Conservation (phyloP, 2,329 filamentous ascomycete genomes). For the Hortaea werneckii region DNA sequence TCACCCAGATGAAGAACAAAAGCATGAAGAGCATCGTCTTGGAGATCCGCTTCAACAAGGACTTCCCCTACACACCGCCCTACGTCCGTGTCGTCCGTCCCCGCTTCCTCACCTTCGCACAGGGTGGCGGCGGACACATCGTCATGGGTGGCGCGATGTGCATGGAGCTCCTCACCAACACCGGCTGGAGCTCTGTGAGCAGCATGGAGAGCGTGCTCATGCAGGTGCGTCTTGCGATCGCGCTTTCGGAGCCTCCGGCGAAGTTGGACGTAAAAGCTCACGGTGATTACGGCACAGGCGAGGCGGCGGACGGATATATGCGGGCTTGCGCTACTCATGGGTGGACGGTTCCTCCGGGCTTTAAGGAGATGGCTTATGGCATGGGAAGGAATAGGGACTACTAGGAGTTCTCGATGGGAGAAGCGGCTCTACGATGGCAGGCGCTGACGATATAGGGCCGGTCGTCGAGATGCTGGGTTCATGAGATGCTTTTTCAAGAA, state of each 20-base stretch:
- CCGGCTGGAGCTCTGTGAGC: slow-evolving; percentile 66
- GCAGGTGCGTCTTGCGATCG: slow-evolving; percentile 70
- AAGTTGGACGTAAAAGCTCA: slow-evolving; percentile 41
- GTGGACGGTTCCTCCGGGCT: slow-evolving; percentile 60
- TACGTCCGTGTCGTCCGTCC: slow-evolving; percentile 78
- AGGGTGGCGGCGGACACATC: slow-evolving; percentile 76
- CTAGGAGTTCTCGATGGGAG: no score
- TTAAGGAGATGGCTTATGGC: slow-evolving; percentile 37
- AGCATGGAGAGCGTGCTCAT: slow-evolving; percentile 71
- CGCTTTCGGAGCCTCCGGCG: slow-evolving; percentile 57
- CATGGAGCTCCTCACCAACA: slow-evolving; percentile 66
- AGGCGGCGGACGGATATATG: slow-evolving; percentile 64
- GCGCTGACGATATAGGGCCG: no score
- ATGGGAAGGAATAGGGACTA: not conserved
- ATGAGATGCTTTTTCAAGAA: no score
- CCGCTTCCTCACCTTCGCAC: slow-evolving; percentile 59
- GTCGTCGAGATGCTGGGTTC: no score
- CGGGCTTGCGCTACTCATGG: slow-evolving; percentile 60
- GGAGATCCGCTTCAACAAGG: slow-evolving; percentile 68
- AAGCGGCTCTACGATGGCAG: no score
- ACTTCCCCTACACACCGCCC: slow-evolving; percentile 69
- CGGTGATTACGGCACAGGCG: slow-evolving; percentile 49
- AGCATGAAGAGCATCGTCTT: slow-evolving; percentile 60
- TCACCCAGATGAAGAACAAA: slow-evolving; percentile 59
- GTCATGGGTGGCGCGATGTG: slow-evolving; percentile 74